Base-by-base conservation (phyloP, 2,329 filamentous ascomycete species). In the Stagonosporopsis tanaceti region DNA sequence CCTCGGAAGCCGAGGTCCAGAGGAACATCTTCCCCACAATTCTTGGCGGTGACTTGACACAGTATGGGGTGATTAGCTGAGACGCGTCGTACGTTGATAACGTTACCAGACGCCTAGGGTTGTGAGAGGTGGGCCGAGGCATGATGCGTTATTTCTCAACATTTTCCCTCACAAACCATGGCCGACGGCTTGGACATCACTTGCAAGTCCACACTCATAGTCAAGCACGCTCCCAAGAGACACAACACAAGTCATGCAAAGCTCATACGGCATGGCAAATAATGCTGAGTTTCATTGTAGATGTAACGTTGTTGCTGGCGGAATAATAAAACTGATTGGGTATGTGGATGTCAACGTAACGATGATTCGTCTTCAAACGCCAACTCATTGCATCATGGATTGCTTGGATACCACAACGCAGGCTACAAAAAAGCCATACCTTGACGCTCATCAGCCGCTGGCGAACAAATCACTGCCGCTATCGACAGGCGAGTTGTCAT, bases 401-500 rank as follows among this genome's bases (percentile, higher is more conserved):
- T 53, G 22, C 15, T 34, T 14, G 20, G 28, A 30, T 27, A 39
- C 39, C 39, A 40, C 48, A 25, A 15, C n/a, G 28, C 20, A 20
- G 12, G 37, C 11, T 17, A 17, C 9, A 0, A 11, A 14, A 14
- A 28, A 47, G 41, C 32, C 14, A 28, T 32, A 47, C 11, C 4
- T n/a, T 32, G 28, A 15, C 8, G 6, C 12, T n/a, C 2, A 47
- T 60, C 57, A 65, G 15, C 40, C 50, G 27, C 37, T 39, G 51
- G 59, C 25, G 35, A 60, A 66, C 11, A 59, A 42, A 12, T 50
- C 52, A 12, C 54, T 62, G 14, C 42, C 62, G 27, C 48, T 56
- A 44, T 64, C 64, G 15, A 53, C 38, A 1, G 30, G 60, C 20
- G 62, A 61, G 22, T 57, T 62, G 5, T 67, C 62, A 40, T 57